A percentile compares a stretch with the other conserved stretches of the same genome.
phyloP scores from a whole-genome alignment of 805 yeast genomes.

The Candida rishiriensis region DNA sequence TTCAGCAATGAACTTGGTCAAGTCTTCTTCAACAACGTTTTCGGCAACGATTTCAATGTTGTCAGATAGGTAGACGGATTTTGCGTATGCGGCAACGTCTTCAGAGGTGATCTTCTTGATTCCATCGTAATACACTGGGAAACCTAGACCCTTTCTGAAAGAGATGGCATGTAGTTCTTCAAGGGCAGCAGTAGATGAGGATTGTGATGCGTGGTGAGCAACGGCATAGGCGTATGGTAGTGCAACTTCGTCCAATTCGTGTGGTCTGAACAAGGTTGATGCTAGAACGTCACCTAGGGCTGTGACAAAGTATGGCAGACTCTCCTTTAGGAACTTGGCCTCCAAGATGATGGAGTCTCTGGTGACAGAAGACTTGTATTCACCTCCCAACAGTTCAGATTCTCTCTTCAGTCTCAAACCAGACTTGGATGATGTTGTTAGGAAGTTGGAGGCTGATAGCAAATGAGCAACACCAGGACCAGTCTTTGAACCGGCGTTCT shows the following conservation, averaged over 20 bases:
- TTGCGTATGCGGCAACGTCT: conserved; percentile 64
- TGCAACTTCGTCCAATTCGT: conserved; percentile 80
- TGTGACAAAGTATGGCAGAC: conserved; percentile 87
- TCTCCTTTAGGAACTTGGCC: conserved; percentile 80
- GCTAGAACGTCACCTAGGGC: conserved; percentile 71
- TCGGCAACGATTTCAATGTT: conserved; percentile 68
- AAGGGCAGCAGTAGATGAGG: conserved; percentile 56
- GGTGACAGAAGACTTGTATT: conserved; percentile 60
- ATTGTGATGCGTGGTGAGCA: conserved; percentile 43
- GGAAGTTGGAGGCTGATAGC: conserved; percentile 77
- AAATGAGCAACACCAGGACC: conserved; percentile 79
- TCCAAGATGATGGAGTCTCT: conserved; percentile 81
- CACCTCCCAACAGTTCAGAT: conserved; percentile 89
- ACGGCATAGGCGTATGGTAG: conserved; percentile 73
- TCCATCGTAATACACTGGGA: conserved; percentile 73
- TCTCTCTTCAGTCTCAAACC: conserved; percentile 93
- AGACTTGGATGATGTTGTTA: conserved; percentile 76
- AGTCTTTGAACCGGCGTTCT: conserved; percentile 78
- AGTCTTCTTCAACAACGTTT: conserved; percentile 71
- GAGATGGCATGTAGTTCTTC: conserved; percentile 78
- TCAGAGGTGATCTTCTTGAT: conserved; percentile 51
- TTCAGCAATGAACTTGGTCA: conserved; percentile 60
- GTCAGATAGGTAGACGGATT: conserved; percentile 60
- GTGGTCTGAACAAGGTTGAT: conserved; percentile 71
- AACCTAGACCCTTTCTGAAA: conserved; percentile 85